Evolutionary conservation across 208 protist species (phyloP), one percentile per base, ranked within the genome.

Genomic region (Phytomonas sp.): DNA sequence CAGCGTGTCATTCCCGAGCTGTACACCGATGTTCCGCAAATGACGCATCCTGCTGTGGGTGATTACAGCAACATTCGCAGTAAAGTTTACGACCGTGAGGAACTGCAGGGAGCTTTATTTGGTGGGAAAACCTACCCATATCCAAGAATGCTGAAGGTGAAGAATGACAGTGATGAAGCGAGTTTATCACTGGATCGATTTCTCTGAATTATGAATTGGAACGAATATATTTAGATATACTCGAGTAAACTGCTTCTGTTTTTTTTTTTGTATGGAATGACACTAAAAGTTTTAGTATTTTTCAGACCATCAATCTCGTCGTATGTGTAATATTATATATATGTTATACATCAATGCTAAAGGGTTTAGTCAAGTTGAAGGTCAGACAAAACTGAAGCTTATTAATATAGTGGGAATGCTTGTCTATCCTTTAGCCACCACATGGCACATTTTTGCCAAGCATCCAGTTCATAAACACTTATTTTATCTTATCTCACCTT

Each of bases 1-100:
- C 92, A 87, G 66, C 83, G 87, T 11, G 92, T 96, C 0, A 75
- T 96, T n/a, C 92, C 92, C 34, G 89, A 96, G 70, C 67, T 86
- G 71, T 91, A 96, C 80, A 96, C 92, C 0, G 92, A 96, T 52
- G 75, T 94, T 5, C 92, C 92, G 32, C 77, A 84, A 65, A 86
- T 92, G 86, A 73, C 79, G 2, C 66, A 93, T 67, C 79, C 81
- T 2, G 78, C 75, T 8, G 37, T 30, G 14, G 65, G 73, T n/a
- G 86, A 94, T 71, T 92, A 79, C 76, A 83, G 76, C 66, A 96
- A 96, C 69, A 79, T 96, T 19, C 87, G 89, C 14, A 71, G 76
- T 60, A 92, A 94, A 68, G 92, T 96, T 59, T 94, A 88, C 70
- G 89, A 92, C 60, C 63, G 84, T 0, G 89, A 94, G 68, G 78